Base-by-base conservation (phyloP, 2,329 filamentous ascomycete species). In the Venturia pyrina region DNA sequence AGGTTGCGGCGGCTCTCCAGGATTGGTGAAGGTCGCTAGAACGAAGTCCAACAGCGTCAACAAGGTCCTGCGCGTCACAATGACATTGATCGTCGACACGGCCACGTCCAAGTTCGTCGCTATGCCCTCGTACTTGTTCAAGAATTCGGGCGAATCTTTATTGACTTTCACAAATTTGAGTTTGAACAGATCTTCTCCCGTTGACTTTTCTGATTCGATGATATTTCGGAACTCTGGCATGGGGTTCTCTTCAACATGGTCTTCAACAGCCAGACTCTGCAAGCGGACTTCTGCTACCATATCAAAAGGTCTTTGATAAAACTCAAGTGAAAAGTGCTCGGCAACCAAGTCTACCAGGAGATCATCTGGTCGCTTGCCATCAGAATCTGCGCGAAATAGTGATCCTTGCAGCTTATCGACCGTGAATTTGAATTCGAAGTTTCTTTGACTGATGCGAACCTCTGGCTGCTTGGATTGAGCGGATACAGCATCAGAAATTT, bases 351-450 rank as follows among this genome's bases (percentile, higher is more conserved):
- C 93, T 1, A 96, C 93, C 10, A 99, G 81, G 1, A 99, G 80
- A 65, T 89, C 82, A 71, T 99, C 96, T 0, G 87, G 84, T 68
- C 87, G 87, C 68, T 84, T 84, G 60, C 87, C 87, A 70, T 93
- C 88, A 0, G 90, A 86, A 71, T 97, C 92, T 66, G 93, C 91
- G 69, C 88, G 87, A 76, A 91, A 99, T 0, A 99, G 81, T 0
- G 95, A 98, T 1, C 95, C 95, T 76, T 96, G 93, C 59, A 99
- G 83, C 68, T 89, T 91, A 72, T 96, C 95, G 44, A 99, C 95
- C 10, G 91, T 92, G 76, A 99, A 99, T 70, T 93, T 96, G 79
- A 99, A 91, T 74, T 99, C 92, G 70, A 99, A 98, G 69, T 89
- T 93, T 57, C 90, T 89, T 34, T 75, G 71, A 13, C 78, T 73